These are phyloP conservation scores for Cladorrhinum sp. DNA, from an alignment of 2,329 filamentous ascomycete genomes.

Conservation along the genomic window DNA sequence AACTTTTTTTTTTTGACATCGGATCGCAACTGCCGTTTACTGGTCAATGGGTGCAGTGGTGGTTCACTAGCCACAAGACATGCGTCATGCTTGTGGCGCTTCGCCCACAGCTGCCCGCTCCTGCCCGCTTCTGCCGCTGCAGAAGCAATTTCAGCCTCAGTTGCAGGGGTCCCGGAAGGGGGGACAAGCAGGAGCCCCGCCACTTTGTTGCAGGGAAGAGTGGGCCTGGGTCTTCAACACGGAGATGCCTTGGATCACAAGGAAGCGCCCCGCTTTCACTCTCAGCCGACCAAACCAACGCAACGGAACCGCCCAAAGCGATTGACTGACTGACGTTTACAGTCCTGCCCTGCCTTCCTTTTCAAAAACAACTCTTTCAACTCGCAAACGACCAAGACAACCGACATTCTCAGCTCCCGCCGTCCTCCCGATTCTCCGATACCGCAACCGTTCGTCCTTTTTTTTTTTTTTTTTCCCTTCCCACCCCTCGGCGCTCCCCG, in stretches of 20 bases:
- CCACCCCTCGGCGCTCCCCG: not conserved
- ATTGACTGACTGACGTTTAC: not conserved
- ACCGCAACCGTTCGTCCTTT: not conserved
- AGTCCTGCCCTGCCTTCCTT: not conserved
- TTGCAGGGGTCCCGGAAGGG: not conserved
- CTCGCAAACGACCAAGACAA: not conserved
- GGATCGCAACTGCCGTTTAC: not conserved
- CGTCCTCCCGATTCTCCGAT: not conserved
- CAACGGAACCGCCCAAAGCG: not conserved
- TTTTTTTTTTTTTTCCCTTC: not conserved
- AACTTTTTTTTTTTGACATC: not conserved
- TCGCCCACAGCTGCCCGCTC: no score
- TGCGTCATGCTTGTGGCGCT: conserved; percentile 15
- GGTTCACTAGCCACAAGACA: conserved; percentile 12
- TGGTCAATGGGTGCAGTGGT: not conserved
- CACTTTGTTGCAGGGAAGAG: not conserved
- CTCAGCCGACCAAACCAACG: not conserved
- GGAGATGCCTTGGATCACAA: not conserved
- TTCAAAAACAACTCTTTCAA: not conserved
- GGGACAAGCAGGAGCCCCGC: not conserved
- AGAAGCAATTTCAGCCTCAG: not conserved
- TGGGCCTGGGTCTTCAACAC: not conserved
- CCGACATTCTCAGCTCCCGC: not conserved
- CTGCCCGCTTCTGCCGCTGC: not conserved
- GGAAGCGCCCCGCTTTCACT: not conserved